These are phyloP conservation scores for Cystobasidium ongulense DNA, from an alignment of 768 basidiomycete species.

Conservation along the genomic window DNA sequence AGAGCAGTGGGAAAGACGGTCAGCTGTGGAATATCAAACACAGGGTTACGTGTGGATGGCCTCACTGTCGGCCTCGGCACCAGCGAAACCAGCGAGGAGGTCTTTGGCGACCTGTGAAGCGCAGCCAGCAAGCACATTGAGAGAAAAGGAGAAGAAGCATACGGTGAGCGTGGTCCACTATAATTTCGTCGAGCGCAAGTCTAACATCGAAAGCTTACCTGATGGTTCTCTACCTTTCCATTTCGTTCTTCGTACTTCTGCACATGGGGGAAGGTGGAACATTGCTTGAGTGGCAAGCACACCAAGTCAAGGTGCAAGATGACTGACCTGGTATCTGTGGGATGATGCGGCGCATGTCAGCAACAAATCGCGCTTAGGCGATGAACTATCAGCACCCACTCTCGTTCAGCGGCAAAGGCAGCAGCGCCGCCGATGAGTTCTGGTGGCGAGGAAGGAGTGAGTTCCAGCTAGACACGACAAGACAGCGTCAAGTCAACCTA, in stretches of 20 bases:
- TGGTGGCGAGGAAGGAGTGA: background rate
- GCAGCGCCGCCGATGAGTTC: conserved; percentile 16
- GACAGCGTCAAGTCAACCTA: background rate
- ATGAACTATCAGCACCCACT: background rate
- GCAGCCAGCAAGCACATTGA: no score
- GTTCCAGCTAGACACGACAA: background rate
- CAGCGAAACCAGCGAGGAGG: conserved; percentile 46
- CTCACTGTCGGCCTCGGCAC: conserved; percentile 45
- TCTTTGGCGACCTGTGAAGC: conserved; percentile 43
- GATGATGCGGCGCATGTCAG: background rate
- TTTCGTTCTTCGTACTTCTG: conserved; percentile 44
- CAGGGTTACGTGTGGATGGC: background rate
- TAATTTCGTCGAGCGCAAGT: no score
- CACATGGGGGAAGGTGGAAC: background rate
- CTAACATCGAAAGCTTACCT: background rate
- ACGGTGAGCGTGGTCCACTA: no score
- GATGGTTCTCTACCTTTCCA: conserved; percentile 44
- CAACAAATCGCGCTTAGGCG: background rate
- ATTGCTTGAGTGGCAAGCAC: background rate
- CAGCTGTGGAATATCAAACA: background rate
- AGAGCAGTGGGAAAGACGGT: background rate
- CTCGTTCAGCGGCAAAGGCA: conserved; percentile 27
- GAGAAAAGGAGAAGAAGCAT: no score
- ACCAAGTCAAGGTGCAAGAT: background rate
- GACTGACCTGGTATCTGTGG: background rate